A percentile compares a stretch with the other conserved stretches of the same genome.
phyloP scores from a whole-genome alignment of 2,329 filamentous ascomycete species.

The Ophiocordyceps robertsii region DNA sequence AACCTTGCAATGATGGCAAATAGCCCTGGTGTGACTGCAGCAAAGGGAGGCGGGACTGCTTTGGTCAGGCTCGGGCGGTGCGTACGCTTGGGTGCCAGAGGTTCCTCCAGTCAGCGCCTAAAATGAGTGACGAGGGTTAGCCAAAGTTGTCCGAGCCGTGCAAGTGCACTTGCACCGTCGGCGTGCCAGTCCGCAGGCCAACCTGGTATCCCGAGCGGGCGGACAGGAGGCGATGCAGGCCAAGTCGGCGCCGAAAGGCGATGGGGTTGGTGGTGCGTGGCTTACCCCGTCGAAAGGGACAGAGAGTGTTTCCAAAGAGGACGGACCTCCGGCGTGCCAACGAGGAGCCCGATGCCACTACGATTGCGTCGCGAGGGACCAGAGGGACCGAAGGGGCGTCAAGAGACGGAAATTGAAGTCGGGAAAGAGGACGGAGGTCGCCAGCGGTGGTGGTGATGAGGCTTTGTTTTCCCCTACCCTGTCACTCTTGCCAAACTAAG shows the following conservation, averaged over 20 bases:
- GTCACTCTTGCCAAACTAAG: constrained; percentile 16
- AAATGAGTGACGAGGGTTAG: constrained; percentile 2
- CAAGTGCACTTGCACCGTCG: background rate
- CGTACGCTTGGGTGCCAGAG: constrained; percentile 4
- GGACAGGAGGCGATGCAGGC: background rate
- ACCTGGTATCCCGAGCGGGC: background rate
- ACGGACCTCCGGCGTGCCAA: constrained; percentile 15
- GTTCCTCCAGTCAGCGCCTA: constrained; percentile 4
- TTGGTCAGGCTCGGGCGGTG: constrained; percentile 2
- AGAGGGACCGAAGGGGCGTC: constrained; percentile 13
- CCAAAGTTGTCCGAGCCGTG: background rate
- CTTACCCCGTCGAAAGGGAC: constrained; percentile 16
- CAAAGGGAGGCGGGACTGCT: constrained; percentile 2
- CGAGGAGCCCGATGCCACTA: constrained; percentile 24
- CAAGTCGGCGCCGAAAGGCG: constrained; percentile 3
- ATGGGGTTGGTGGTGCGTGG: constrained; percentile 6
- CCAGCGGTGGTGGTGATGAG: constrained; percentile 22
- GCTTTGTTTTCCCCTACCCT: constrained; percentile 27
- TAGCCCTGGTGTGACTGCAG: constrained; percentile 6
- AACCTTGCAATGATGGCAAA: constrained; percentile 8
- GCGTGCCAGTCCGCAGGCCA: background rate
- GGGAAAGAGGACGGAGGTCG: constrained; percentile 11
- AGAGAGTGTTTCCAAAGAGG: constrained; percentile 8
- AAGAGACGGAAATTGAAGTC: constrained; percentile 10
- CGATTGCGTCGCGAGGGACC: constrained; percentile 26